Conservation (phyloP, 306 rosid genomes). For the Fragaria vesca region DNA sequence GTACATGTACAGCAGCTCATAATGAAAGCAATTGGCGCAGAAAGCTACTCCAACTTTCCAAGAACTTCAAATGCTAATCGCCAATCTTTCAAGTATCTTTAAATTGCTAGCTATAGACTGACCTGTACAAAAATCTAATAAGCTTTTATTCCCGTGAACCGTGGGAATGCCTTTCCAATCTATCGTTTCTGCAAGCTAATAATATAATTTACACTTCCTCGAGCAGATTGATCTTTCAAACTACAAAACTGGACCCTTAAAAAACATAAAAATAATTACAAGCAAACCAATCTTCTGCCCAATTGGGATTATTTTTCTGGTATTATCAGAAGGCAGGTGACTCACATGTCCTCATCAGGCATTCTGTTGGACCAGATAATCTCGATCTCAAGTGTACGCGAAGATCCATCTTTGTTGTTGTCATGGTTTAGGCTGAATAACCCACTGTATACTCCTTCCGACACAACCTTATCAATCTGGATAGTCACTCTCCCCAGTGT, state of each 20-base stretch:
- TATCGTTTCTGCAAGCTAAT: constrained; percentile 25
- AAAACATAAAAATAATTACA: constrained; percentile 47
- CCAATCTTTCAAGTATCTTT: constrained; percentile 33
- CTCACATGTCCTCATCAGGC: constrained; percentile 59
- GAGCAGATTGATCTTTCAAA: constrained; percentile 44
- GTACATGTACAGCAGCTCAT: constrained; percentile 22
- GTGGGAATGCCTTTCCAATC: constrained; percentile 44
- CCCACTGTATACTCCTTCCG: constrained; percentile 93
- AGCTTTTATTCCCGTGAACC: constrained; percentile 36
- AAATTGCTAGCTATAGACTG: constrained; percentile 43
- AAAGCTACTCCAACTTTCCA: constrained; percentile 18
- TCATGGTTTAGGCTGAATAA: constrained; percentile 91
- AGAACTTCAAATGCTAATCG: constrained; percentile 34
- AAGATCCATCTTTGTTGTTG: constrained; percentile 87
- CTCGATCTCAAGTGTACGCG: constrained; percentile 88
- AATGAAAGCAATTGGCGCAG: constrained; percentile 15
- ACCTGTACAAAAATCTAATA: constrained; percentile 71
- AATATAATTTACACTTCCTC: constrained; percentile 68
- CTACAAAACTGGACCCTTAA: constrained; percentile 69
- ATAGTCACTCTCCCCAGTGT: constrained; percentile 93
- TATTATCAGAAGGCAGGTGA: constrained; percentile 1
- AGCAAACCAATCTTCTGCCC: constrained; percentile 32
- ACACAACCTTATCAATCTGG: constrained; percentile 94
- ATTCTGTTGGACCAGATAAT: constrained; percentile 88
- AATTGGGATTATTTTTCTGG: constrained; percentile 6